These are phyloP conservation scores for Phyllostachys edulis DNA, from an alignment of 176 grass and related monocot species.

Conservation along the genomic window DNA sequence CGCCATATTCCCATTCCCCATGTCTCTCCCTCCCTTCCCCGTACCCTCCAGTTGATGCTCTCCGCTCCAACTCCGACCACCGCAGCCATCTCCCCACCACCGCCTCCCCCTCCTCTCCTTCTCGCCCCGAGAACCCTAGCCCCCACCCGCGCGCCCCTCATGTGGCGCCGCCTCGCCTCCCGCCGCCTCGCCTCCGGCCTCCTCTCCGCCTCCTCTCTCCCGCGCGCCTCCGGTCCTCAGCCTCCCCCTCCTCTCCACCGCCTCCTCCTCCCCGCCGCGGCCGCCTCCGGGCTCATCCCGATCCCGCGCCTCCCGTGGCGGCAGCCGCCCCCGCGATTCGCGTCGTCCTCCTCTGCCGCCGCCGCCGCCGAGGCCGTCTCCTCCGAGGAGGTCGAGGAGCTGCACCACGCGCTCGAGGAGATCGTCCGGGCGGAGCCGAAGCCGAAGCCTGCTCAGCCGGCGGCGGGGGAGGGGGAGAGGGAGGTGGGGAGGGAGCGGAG, in stretches of 20 bases:
- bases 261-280: background rate
- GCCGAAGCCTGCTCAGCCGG: background rate
- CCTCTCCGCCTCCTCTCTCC: background rate
- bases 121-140: slow-evolving; percentile 6
- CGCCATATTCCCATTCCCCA: slow-evolving; percentile 11
- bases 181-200: slow-evolving; percentile 33
- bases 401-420: slow-evolving; percentile 33
- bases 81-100: background rate
- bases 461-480: background rate
- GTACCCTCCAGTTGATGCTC: slow-evolving; percentile 31
- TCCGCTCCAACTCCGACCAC: slow-evolving; percentile 21
- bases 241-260: background rate
- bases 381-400: slow-evolving; percentile 43
- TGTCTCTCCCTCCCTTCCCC: background rate
- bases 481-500: background rate
- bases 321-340: slow-evolving; percentile 28
- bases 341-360: slow-evolving; percentile 36
- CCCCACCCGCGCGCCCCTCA: background rate
- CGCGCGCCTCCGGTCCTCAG: slow-evolving; percentile 14
- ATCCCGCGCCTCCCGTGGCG: slow-evolving; percentile 25
- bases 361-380: slow-evolving; percentile 42
- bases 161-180: slow-evolving; percentile 39
- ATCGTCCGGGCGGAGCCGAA: background rate
- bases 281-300: background rate
- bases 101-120: background rate